Percentiles rank a stretch among this genome's conserved stretches.
Evolutionary conservation across 2,329 filamentous ascomycete species (phyloP).

Genomic region (Diplocarpon rosae): DNA sequence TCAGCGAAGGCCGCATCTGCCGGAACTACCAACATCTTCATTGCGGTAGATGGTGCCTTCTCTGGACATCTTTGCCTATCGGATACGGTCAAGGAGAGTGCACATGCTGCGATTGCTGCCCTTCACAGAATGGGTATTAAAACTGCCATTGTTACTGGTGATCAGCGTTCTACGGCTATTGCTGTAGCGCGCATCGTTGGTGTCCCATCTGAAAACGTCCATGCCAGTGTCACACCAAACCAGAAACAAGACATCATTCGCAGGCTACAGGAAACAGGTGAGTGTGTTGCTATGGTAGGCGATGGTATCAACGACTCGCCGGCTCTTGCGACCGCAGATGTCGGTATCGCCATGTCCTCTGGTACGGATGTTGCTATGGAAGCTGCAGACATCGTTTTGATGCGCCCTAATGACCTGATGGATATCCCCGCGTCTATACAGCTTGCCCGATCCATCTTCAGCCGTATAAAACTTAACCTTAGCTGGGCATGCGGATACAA

Average conservation of each 20-base stretch:
- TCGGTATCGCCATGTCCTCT: slow-evolving; percentile 85
- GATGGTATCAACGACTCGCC: slow-evolving; percentile 98
- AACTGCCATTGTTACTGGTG: slow-evolving; percentile 87
- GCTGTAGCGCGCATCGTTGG: slow-evolving; percentile 76
- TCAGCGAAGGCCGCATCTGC: slow-evolving; percentile 32
- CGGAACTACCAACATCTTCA: slow-evolving; percentile 83
- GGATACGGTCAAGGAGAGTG: slow-evolving; percentile 84
- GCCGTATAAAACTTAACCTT: slow-evolving; percentile 86
- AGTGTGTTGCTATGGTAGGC: slow-evolving; percentile 89
- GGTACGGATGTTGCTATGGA: slow-evolving; percentile 98
- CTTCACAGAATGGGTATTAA: slow-evolving; percentile 77
- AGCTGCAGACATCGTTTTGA: slow-evolving; percentile 89
- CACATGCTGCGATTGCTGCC: slow-evolving; percentile 68
- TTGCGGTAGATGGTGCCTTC: slow-evolving; percentile 74
- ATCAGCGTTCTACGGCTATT: slow-evolving; percentile 73
- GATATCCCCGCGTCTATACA: slow-evolving; percentile 81
- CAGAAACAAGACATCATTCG: slow-evolving; percentile 84
- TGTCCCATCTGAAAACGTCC: slow-evolving; percentile 64
- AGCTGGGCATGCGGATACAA: slow-evolving; percentile 93
- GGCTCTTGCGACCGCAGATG: slow-evolving; percentile 80
- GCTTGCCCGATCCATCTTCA: slow-evolving; percentile 76
- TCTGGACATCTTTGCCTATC: slow-evolving; percentile 74
- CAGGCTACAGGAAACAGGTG: slow-evolving; percentile 60
- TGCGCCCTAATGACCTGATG: slow-evolving; percentile 84
- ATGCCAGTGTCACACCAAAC: slow-evolving; percentile 78